These are phyloP conservation scores for Penicillium sp. DNA, from an alignment of 2,329 filamentous ascomycete genomes.

Conservation along the genomic window DNA sequence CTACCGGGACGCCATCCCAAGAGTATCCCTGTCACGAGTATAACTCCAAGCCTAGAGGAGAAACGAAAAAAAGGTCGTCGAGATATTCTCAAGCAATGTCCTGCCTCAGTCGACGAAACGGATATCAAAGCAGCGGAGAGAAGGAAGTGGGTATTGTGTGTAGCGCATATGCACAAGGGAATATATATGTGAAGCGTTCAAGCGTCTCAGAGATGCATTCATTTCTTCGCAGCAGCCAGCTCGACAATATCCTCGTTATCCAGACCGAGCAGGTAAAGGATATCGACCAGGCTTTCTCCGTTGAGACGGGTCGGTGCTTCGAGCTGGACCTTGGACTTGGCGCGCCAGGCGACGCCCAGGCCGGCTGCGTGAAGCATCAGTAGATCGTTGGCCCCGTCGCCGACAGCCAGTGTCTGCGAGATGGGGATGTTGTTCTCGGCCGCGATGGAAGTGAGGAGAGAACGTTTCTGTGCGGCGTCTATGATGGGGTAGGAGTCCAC, in stretches of 20 bases:
- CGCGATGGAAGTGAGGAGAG: slow-evolving; percentile 52
- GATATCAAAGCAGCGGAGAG: slow-evolving; percentile 2
- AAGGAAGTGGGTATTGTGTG: slow-evolving; percentile 10
- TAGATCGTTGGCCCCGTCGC: slow-evolving; percentile 62
- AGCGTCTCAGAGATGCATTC: neutral
- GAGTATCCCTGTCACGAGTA: neutral
- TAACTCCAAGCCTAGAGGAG: neutral
- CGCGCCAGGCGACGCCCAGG: slow-evolving; percentile 59
- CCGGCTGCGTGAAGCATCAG: slow-evolving; percentile 60
- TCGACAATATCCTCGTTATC: slow-evolving; percentile 48
- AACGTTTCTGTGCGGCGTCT: slow-evolving; percentile 54
- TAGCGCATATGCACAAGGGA: neutral
- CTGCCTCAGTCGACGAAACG: neutral
- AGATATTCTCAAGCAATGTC: neutral
- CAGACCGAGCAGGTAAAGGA: slow-evolving; percentile 55
- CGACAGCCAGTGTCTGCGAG: slow-evolving; percentile 54
- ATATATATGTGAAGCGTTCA: neutral
- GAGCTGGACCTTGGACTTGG: slow-evolving; percentile 60
- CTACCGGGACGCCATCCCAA: neutral
- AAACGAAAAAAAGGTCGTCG: neutral
- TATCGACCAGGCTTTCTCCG: slow-evolving; percentile 52
- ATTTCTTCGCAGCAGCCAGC: slow-evolving; percentile 28
- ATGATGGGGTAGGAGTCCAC: slow-evolving; percentile 53
- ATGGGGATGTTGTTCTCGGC: slow-evolving; percentile 50
- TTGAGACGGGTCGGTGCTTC: slow-evolving; percentile 58